Evolutionary conservation across 257 asterid genomes (phyloP), one percentile per base, ranked within the genome.

Genomic region (Marsdenia floribunda): DNA sequence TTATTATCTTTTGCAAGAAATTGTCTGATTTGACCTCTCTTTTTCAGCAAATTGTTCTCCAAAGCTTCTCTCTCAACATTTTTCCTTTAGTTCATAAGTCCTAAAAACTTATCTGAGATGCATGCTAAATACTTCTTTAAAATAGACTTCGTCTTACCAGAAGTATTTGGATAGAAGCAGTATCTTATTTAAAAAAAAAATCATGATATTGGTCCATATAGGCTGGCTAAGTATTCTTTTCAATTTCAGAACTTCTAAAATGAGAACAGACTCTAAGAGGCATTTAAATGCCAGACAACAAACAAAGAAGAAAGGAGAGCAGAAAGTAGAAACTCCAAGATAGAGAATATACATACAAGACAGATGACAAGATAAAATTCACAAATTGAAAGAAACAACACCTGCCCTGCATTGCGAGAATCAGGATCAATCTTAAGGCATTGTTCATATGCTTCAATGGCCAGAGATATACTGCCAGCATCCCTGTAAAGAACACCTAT

Each of bases 371-470:
- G 33, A 66, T 49, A 40, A 6, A 75, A 64, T 61, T 68, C 67
- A 71, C 64, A 73, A 71, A 33, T 46, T 33, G 76, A 83, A 16
- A 72, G 53, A 82, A 54, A 80, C 57, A 81, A 69, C 83, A 93
- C 99, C 97, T 95, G 99, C 84, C 99, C 98, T 13, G 99, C 99
- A 85, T 95, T 95, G 71, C 99, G 97, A 76, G 99, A 95, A 86
- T 95, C 99, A 4, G 96, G 96, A 83, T 95, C 99, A 71, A 95
- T 91, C 85, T 93, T 95, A 77, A 95, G 96, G 88, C 99, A 92
- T 83, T 91, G 97, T 78, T 93, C 99, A 84, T 95, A 95, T 80
- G 99, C 99, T 85, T 95, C 99, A 84, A 95, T 89, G 35, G 99
- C 98, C 78, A 95, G 88, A 83, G 91, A 83, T 83, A 95, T 95